Evolutionary conservation across 768 basidiomycete species (phyloP).

Genomic region (Calvatia gigantea): DNA sequence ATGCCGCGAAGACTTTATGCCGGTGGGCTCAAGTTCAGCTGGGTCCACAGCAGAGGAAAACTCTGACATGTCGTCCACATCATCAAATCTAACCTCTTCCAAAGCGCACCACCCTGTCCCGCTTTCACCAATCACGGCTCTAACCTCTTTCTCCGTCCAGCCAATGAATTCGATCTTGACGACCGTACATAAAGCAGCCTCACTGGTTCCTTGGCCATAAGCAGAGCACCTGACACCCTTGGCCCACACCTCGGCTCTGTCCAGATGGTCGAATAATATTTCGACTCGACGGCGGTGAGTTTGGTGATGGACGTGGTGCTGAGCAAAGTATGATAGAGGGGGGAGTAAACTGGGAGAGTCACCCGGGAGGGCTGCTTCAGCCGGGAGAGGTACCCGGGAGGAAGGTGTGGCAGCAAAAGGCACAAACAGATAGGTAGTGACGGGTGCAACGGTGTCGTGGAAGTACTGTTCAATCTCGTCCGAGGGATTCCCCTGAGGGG

Average conservation of each 20-base stretch:
- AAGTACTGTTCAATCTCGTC: conserved; percentile 61
- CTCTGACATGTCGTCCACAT: conserved; percentile 24
- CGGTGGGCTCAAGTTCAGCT: conserved; percentile 2
- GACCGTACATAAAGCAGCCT: conserved; percentile 57
- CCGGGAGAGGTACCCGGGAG: conserved; percentile 55
- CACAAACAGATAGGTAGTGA: conserved; percentile 67
- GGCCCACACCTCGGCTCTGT: conserved; percentile 66
- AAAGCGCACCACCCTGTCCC: conserved; percentile 74
- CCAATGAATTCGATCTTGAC: conserved; percentile 70
- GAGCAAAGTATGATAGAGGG: conserved; percentile 48
- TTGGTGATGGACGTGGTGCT: conserved; percentile 49
- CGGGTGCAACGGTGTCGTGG: conserved; percentile 30
- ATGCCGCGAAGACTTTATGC: conserved; percentile 1
- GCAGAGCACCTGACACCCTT: conserved; percentile 56
- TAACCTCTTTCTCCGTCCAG: conserved; percentile 65
- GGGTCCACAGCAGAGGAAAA: conserved; percentile 22
- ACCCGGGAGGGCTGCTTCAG: conserved; percentile 18
- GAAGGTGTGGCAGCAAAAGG: conserved; percentile 77
- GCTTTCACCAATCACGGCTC: conserved; percentile 66
- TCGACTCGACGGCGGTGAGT: conserved; percentile 63
- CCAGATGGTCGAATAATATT: conserved; percentile 67
- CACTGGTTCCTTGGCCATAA: conserved; percentile 31
- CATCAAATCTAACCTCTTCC: conserved; percentile 42
- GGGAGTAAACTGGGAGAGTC: conserved; percentile 27
- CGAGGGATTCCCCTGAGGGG: conserved; percentile 20